Evolutionary conservation across 257 asterid genomes (phyloP).

Genomic region (Petrea volubilis): DNA sequence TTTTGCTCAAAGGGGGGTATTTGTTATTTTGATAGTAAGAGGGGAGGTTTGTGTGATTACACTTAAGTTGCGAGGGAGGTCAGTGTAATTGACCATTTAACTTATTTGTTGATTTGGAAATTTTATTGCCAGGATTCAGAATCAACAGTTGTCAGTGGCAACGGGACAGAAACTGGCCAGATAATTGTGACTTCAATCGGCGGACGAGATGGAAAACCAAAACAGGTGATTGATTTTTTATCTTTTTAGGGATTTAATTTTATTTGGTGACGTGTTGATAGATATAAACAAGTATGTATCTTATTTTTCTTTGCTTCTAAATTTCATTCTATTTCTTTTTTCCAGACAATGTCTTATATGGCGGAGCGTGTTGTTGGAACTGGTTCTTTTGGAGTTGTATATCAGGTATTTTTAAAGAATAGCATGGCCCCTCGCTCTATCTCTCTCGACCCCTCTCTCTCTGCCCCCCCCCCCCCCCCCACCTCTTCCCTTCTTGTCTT

Average conservation of each 20-base stretch:
- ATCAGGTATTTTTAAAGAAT: slow-evolving; percentile 56
- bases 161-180: slow-evolving; percentile 91
- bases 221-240: slow-evolving; percentile 53
- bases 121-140: slow-evolving; percentile 55
- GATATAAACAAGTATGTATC: not conserved
- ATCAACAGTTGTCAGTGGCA: slow-evolving; percentile 66
- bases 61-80: too few relatives aligned
- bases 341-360: slow-evolving; percentile 76
- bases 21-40: too few relatives aligned
- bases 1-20: too few relatives aligned
- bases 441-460: too few relatives aligned
- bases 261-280: not conserved
- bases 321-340: slow-evolving; percentile 6
- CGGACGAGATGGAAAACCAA: slow-evolving; percentile 69
- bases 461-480: too few relatives aligned
- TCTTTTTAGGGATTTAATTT: not conserved
- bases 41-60: too few relatives aligned
- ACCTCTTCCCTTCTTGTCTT: not conserved
- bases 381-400: slow-evolving; percentile 76
- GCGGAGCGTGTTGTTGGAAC: slow-evolving; percentile 70
- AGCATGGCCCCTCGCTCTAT: not conserved
- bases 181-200: slow-evolving; percentile 70
- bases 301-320: not conserved
- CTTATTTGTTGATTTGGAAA: slow-evolving; percentile 14
- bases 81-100: not conserved